Base-by-base conservation (phyloP, 345 rosid genomes). In the Aurinia saxatilis region DNA sequence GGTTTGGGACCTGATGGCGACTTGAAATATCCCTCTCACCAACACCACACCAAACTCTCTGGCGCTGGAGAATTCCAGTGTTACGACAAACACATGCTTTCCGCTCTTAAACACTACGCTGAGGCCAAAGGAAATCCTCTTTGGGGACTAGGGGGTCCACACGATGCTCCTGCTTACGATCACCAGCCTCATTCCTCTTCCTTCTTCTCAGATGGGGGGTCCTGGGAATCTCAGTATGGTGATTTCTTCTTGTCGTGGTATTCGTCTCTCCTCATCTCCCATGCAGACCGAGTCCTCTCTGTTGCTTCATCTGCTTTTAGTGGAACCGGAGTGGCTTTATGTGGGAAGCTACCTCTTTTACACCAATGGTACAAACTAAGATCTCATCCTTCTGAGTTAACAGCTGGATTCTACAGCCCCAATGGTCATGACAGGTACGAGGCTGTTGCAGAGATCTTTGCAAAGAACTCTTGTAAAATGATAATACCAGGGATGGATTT, bases 121-220 rank as follows among this genome's bases (percentile, higher is more conserved):
- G 93, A 87, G 47, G 76, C 91, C 18, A 58, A 38, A 5, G 93
- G 93, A 48, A 82, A 81, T 61, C 89, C 98, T 35, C 70, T 82
- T 17, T 92, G 98, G 98, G 98, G 95, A 59, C 91, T 83, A 0
- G 78, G 82, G 7, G 98, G 98, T 61, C 98, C 98, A 4, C 98
- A 92, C 48, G 93, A 92, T 76, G 88, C 80, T 18, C 83, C 98
- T 14, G 58, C 67, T 50, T 82, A 89, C 6, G 49, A 84, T 23
- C 82, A 85, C 63, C 47, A 62, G 10, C 95, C 93, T 0, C 61
- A 44, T 55, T 73, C 75, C 0, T 77, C 61, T 68, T 36, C 48
- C 37, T 92, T 92, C 80, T 87, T 92, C 77, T 85, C 80, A 41
- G 95, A 89, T 2, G 82, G 81, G 0, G 98, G 96, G 9, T 87